Evolutionary conservation across 164 flowering plant genomes (phyloP).

Genomic region (Annona squamosa): DNA sequence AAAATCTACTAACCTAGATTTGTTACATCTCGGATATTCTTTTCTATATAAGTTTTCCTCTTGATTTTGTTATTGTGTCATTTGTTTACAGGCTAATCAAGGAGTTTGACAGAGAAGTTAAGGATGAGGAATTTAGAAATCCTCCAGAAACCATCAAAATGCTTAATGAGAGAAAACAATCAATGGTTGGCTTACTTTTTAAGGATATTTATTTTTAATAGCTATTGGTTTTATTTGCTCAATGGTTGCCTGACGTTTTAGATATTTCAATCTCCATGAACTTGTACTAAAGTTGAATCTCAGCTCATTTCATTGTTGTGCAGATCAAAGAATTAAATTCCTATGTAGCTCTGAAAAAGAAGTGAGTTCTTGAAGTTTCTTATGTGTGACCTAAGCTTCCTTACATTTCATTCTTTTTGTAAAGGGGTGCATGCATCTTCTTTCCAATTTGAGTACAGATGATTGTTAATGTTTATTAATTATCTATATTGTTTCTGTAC

Average conservation of each 20-base stretch:
- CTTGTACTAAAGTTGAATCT: no score
- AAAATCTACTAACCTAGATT: neutral
- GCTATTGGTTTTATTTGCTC: neutral
- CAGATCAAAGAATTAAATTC: conserved; percentile 94
- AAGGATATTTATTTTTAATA: neutral
- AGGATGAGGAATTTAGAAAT: conserved; percentile 45
- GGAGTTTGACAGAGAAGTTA: conserved; percentile 74
- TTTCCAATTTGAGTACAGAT: neutral
- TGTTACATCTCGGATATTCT: neutral
- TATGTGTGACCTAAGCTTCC: neutral
- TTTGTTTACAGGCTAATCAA: conserved; percentile 60
- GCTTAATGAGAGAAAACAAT: conserved; percentile 71
- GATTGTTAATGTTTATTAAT: neutral
- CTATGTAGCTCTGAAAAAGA: conserved; percentile 80
- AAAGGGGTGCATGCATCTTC: neutral
- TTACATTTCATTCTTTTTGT: neutral
- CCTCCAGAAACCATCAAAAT: conserved; percentile 45
- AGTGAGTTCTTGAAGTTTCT: conserved; percentile 40
- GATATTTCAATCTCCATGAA: neutral
- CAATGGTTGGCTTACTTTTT: conserved; percentile 41
- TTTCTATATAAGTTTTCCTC: neutral
- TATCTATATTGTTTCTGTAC: neutral
- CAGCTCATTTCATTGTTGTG: conserved; percentile 7
- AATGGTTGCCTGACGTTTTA: neutral
- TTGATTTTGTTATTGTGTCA: neutral